Conservation (phyloP, 345 rosid genomes). For the Brassica carinata region DNA sequence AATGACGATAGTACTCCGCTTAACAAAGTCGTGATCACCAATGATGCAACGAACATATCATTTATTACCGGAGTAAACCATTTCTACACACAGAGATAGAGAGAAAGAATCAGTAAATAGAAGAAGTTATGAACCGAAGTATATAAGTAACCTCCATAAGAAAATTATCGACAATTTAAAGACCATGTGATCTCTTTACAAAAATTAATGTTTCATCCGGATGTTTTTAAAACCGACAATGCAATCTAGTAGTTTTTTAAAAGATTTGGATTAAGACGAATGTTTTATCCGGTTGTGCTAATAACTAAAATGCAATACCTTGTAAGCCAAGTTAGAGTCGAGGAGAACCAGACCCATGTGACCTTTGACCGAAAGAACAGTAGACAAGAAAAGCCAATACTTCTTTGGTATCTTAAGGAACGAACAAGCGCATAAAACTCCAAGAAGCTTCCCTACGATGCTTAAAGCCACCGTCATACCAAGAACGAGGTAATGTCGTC, state of each 20-base stretch:
- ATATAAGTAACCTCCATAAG: too few species aligned
- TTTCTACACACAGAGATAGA: slow-evolving; percentile 26
- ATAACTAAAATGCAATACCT: slow-evolving; percentile 22
- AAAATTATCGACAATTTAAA: too few species aligned
- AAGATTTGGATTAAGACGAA: background rate
- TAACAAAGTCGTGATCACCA: slow-evolving; percentile 61
- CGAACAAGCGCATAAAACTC: slow-evolving; percentile 58
- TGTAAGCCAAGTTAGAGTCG: slow-evolving; percentile 7
- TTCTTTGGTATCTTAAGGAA: slow-evolving; percentile 54
- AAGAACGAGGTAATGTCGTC: slow-evolving; percentile 33
- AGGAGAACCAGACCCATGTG: slow-evolving; percentile 62
- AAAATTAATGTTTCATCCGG: too few species aligned
- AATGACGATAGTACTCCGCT: slow-evolving; percentile 54
- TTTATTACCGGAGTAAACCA: slow-evolving; percentile 44
- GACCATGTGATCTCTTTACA: too few species aligned
- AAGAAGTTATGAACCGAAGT: too few species aligned
- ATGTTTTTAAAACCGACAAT: too few species aligned
- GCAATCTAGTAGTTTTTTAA: too few species aligned
- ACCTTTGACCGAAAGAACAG: slow-evolving; percentile 70
- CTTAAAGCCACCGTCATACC: slow-evolving; percentile 46
- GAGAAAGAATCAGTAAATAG: background rate
- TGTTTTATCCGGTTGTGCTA: background rate
- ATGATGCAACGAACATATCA: slow-evolving; percentile 33
- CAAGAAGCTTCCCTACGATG: slow-evolving; percentile 56
- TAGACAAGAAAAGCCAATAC: slow-evolving; percentile 56